A percentile compares a stretch with the other conserved stretches of the same genome.
These are phyloP conservation scores for Botryotinia globosa DNA, from an alignment of 2,329 filamentous ascomycete species.

Conservation along the genomic window DNA sequence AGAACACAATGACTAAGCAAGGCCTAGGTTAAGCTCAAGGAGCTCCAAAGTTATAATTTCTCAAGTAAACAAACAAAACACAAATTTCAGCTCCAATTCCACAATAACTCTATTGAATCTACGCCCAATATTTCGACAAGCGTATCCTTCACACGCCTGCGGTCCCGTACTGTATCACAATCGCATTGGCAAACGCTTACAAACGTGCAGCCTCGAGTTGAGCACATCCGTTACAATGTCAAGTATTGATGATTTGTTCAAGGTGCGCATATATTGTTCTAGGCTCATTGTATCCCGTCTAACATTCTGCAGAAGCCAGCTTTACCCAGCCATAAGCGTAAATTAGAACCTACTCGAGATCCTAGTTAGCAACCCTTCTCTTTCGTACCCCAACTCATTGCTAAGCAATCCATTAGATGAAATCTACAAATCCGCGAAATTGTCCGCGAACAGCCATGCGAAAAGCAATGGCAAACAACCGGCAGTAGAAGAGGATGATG, in stretches of 20 bases:
- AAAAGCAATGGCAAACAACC: constrained; percentile 38
- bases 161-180: not conserved
- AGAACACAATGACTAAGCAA: constrained; percentile 4
- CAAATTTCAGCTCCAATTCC: not conserved
- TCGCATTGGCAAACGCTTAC: not conserved
- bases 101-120: not conserved
- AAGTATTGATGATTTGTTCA: constrained; percentile 37
- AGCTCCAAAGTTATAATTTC: not conserved
- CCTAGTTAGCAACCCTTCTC: constrained; percentile 51
- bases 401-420: constrained; percentile 46
- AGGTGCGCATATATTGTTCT: constrained; percentile 23
- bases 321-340: constrained; percentile 54
- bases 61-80: not conserved
- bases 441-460: constrained; percentile 45
- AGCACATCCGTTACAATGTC: constrained; percentile 28
- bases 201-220: constrained; percentile 14
- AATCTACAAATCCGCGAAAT: constrained; percentile 61
- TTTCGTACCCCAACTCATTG: not conserved
- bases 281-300: not conserved
- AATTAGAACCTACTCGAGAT: constrained; percentile 59
- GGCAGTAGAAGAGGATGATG: constrained; percentile 39
- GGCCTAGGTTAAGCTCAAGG: constrained; percentile 1
- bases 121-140: not conserved
- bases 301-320: constrained; percentile 36
- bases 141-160: not conserved